A percentile compares a stretch with the other conserved stretches of the same genome.
Evolutionary conservation across 345 rosid genomes (phyloP).

Genomic region (Carallia brachiata): DNA sequence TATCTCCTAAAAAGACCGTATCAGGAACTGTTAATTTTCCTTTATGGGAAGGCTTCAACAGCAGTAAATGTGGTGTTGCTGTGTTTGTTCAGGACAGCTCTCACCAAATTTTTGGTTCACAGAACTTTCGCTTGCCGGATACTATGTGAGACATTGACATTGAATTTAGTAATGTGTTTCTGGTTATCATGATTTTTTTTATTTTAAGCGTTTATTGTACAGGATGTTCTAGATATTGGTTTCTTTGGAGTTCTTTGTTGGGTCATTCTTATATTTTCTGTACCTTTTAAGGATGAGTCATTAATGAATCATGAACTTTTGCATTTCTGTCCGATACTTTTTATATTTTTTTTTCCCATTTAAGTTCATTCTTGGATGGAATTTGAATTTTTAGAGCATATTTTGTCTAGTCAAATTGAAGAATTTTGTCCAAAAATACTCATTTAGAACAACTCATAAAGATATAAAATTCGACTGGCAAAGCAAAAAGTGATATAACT

Average conservation of each 20-base stretch:
- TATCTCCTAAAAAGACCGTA: constrained; percentile 52
- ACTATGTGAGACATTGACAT: constrained; percentile 33
- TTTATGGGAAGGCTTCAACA: constrained; percentile 72
- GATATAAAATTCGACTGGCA: too few relatives aligned
- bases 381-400: too few relatives aligned
- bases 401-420: too few relatives aligned
- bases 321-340: too few relatives aligned
- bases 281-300: too few relatives aligned
- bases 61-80: constrained; percentile 59
- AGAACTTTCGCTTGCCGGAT: constrained; percentile 58
- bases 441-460: too few relatives aligned
- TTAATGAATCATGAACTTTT: too few relatives aligned
- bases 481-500: too few relatives aligned
- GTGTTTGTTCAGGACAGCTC: constrained; percentile 65
- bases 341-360: too few relatives aligned
- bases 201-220: constrained; percentile 23
- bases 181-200: neutral
- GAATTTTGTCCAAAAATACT: too few relatives aligned
- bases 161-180: neutral
- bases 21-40: constrained; percentile 64
- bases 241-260: neutral
- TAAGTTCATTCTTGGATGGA: too few relatives aligned
- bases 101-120: constrained; percentile 70
- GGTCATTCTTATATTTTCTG: neutral
- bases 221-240: constrained; percentile 25